Base-by-base conservation (phyloP, 2,329 filamentous ascomycete genomes). In the Diplodia seriata region DNA sequence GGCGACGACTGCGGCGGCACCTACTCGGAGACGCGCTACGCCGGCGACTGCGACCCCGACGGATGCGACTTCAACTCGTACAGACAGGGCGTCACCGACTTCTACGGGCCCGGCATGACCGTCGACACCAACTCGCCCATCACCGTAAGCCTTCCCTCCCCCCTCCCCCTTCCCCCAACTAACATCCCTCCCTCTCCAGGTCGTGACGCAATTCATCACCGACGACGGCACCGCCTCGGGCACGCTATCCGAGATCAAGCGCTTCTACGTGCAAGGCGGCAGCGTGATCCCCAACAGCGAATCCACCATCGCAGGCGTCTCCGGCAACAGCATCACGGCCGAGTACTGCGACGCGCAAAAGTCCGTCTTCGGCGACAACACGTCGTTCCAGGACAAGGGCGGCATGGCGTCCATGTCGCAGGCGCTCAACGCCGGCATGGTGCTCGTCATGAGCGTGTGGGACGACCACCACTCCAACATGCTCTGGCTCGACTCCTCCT, bases 401-500 rank as follows among this genome's bases (percentile, higher is more conserved):
- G 73, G 72, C 38, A 66, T 71, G 66, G 71, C 72, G 14, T 64
- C 65, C 53, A 74, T 74, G 73, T 66, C 68, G 4, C 65, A 68
- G 57, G 71, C 73, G 5, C 70, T 73, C 38, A 51, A 68, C 49
- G 33, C 66, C 49, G 66, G 66, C 51, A 68, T 68, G 66, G 66
- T 65, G 12, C 81, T 90, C 18, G 86, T 88, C 67, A 81, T 90
- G 79, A 83, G 81, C 61, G 76, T 87, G 68, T 85, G 82, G 82
- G 85, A 89, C 74, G 88, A 90, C 77, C 84, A 89, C 78, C 77
- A 84, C 71, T 78, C 84, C 72, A 83, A 89, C 78, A 91, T 91
- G 89, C 85, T 89, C 74, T 91, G 90, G 90, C 85, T 92, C 71
- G 89, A 91, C 80, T 85, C 84, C 71, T 84, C 80, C 73, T 89